Conservation (phyloP, 2,329 filamentous ascomycete species). For the Alternaria panax region DNA sequence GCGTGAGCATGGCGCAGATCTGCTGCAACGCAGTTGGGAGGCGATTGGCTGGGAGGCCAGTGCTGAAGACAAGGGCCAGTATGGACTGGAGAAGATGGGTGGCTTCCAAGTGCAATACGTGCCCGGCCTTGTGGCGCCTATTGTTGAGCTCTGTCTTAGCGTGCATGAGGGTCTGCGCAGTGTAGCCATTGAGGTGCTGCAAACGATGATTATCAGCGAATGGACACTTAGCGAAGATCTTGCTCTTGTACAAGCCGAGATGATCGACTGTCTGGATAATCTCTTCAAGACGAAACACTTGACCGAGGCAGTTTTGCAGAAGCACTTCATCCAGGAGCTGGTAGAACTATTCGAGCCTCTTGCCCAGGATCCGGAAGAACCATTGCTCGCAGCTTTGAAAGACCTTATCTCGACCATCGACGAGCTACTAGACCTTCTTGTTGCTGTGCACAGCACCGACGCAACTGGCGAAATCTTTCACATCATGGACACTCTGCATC, state of each 20-base stretch:
- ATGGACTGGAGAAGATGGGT: constrained; percentile 83
- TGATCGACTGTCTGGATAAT: constrained; percentile 90
- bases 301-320: constrained; percentile 88
- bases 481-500: constrained; percentile 84
- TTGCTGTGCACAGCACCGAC: constrained; percentile 84
- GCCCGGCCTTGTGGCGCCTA: constrained; percentile 85
- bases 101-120: constrained; percentile 99
- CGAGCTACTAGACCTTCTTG: constrained; percentile 87
- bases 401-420: constrained; percentile 85
- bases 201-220: constrained; percentile 98
- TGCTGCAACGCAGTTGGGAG: constrained; percentile 88
- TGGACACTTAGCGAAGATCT: constrained; percentile 96
- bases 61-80: constrained; percentile 77
- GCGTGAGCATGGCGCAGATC: constrained; percentile 85
- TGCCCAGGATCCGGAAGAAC: constrained; percentile 70
- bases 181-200: constrained; percentile 90
- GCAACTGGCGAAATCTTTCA: constrained; percentile 76
- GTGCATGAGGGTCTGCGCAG: constrained; percentile 89
- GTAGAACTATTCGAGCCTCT: constrained; percentile 80
- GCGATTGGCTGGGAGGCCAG: constrained; percentile 96
- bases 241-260: constrained; percentile 89
- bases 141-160: constrained; percentile 92
- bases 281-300: constrained; percentile 89
- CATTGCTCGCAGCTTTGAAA: constrained; percentile 76
- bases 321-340: constrained; percentile 88